A percentile compares a stretch with the other conserved stretches of the same genome.
Conservation (phyloP, 2,329 filamentous ascomycete genomes). For the Cladosporium austrohemisphaericum region DNA sequence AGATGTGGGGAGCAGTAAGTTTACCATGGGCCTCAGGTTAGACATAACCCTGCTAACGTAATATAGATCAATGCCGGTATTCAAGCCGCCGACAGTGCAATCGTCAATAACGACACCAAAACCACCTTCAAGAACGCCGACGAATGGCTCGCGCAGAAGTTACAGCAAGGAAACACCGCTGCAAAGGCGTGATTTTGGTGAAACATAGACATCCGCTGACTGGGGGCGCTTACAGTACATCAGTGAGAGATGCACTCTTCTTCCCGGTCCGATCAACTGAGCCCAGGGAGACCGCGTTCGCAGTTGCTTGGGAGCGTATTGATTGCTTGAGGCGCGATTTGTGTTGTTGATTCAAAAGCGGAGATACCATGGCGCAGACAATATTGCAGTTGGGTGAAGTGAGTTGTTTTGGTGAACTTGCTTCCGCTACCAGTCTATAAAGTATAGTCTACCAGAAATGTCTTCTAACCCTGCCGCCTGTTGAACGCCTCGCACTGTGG, state of each 20-base stretch:
- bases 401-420: no score
- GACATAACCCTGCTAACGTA: conserved; percentile 14
- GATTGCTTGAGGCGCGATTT: no score
- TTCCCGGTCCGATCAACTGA: no score
- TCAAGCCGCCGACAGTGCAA: conserved; percentile 50
- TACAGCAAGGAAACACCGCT: conserved; percentile 2
- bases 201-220: neutral
- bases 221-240: neutral
- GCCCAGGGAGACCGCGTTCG: no score
- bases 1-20: conserved; percentile 63
- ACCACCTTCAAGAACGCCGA: conserved; percentile 58
- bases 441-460: no score
- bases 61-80: conserved; percentile 55
- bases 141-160: conserved; percentile 50
- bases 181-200: neutral
- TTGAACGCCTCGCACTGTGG: conserved; percentile 8
- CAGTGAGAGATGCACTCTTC: neutral
- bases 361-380: no score
- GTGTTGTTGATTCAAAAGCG: no score
- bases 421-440: no score
- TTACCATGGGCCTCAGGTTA: neutral
- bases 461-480: no score
- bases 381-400: no score
- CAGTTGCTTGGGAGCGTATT: no score
- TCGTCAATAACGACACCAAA: conserved; percentile 41